A percentile compares a stretch with the other conserved stretches of the same genome.
These are phyloP conservation scores for Paraphaeosphaeria sporulosa DNA, from an alignment of 2,329 filamentous ascomycete species.

Conservation along the genomic window DNA sequence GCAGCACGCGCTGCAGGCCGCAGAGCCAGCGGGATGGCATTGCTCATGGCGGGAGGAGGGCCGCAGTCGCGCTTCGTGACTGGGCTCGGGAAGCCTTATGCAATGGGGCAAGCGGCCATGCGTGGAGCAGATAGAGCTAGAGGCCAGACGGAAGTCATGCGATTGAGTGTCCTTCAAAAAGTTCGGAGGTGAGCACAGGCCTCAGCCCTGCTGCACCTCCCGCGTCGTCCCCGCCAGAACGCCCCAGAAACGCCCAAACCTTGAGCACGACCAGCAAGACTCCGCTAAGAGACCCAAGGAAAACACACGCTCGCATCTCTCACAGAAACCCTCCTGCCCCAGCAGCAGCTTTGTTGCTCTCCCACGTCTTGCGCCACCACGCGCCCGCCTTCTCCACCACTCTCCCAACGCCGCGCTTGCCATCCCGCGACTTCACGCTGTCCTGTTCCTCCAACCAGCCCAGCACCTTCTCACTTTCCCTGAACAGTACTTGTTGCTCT, in stretches of 20 bases:
- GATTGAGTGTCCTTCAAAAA: slow-evolving; percentile 18
- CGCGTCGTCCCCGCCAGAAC: slow-evolving; percentile 8
- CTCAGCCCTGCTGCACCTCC: slow-evolving; percentile 11
- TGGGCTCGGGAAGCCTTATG: slow-evolving; percentile 13
- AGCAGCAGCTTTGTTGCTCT: slow-evolving; percentile 5
- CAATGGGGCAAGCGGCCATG: slow-evolving; percentile 15
- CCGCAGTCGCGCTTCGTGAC: slow-evolving; percentile 10
- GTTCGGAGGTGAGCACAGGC: slow-evolving; percentile 24
- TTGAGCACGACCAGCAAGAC: not conserved
- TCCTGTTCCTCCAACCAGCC: slow-evolving; percentile 13
- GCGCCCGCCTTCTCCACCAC: slow-evolving; percentile 9
- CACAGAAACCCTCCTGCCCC: slow-evolving; percentile 6
- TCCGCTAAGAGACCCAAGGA: not conserved
- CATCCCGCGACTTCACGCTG: slow-evolving; percentile 13
- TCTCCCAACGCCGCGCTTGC: slow-evolving; percentile 10
- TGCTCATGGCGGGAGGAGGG: slow-evolving; percentile 29
- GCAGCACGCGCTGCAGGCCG: slow-evolving; percentile 33
- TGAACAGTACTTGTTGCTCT: not conserved
- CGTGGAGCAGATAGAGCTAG: slow-evolving; percentile 7
- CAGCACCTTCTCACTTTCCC: slow-evolving; percentile 13
- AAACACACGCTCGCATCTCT: not conserved
- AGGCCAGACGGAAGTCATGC: slow-evolving; percentile 8
- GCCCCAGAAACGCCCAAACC: not conserved
- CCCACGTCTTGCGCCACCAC: slow-evolving; percentile 13
- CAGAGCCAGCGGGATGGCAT: slow-evolving; percentile 40